Percentiles rank a stretch among this genome's conserved stretches.
Conservation (phyloP, 78 protist genomes). For the Tieghemostelium lacteum region DNA sequence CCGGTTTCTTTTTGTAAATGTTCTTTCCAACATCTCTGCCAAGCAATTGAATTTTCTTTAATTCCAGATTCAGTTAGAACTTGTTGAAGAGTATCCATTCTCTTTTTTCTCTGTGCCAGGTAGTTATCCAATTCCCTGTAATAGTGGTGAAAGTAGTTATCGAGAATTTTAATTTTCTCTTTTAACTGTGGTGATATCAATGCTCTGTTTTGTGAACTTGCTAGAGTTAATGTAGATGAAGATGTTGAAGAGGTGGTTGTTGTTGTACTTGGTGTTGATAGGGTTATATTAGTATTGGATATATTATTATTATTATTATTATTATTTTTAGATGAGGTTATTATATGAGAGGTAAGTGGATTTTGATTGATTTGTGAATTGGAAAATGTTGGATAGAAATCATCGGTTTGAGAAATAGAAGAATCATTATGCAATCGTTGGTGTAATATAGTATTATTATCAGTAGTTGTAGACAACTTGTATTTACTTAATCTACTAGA, state of each 20-base stretch:
- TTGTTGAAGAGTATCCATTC: constrained; percentile 44
- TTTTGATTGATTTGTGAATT: background rate
- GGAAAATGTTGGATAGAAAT: background rate
- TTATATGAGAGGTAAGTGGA: background rate
- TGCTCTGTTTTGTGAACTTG: background rate
- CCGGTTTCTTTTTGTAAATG: constrained; percentile 35
- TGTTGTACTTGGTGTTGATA: background rate
- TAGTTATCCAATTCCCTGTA: constrained; percentile 61
- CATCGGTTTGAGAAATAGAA: constrained; percentile 22
- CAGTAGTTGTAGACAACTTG: background rate
- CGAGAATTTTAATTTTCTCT: constrained; percentile 65
- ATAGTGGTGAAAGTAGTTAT: constrained; percentile 62
- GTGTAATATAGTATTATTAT: no score
- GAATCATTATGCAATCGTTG: constrained; percentile 7
- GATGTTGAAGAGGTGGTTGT: no score
- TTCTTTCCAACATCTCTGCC: constrained; percentile 36
- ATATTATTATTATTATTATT: background rate
- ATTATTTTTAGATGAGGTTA: background rate
- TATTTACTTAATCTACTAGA: background rate
- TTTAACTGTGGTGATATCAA: constrained; percentile 27
- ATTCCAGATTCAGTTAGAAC: constrained; percentile 32
- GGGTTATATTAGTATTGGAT: background rate
- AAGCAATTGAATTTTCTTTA: constrained; percentile 41
- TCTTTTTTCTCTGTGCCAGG: constrained; percentile 33
- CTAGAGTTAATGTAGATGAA: background rate